These are phyloP conservation scores for Leucosporidium creatinivorum DNA, from an alignment of 768 basidiomycete genomes.

Conservation along the genomic window DNA sequence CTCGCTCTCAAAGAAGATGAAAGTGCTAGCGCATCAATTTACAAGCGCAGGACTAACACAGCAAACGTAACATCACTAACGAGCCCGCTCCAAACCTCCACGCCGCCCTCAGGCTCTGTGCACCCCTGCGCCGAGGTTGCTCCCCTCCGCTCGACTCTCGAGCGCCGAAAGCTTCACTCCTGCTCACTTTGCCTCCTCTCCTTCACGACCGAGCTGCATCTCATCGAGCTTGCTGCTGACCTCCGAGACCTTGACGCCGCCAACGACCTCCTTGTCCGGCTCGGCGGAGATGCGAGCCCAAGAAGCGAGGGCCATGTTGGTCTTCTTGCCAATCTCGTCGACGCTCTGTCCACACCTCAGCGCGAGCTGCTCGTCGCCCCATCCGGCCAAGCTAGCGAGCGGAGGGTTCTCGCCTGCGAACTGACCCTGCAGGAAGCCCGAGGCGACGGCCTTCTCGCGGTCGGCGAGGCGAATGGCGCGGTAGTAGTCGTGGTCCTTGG, in stretches of 20 bases:
- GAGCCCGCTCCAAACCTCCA: too few relatives aligned
- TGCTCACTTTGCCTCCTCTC: too few relatives aligned
- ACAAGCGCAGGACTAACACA: too few relatives aligned
- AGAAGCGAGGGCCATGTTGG: constrained; percentile 36
- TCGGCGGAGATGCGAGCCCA: constrained; percentile 39
- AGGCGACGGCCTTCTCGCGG: constrained; percentile 34
- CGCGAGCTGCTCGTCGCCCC: constrained; percentile 35
- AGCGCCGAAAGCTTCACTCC: too few relatives aligned
- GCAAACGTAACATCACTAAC: too few relatives aligned
- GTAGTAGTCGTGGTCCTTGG: constrained; percentile 35
- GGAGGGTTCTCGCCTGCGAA: constrained; percentile 40
- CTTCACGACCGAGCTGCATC: too few relatives aligned
- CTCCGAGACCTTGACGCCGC: constrained; percentile 31
- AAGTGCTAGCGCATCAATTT: too few relatives aligned
- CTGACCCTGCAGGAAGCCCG: constrained; percentile 40
- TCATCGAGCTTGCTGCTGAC: too few relatives aligned
- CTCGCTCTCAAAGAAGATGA: too few relatives aligned
- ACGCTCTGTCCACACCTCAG: constrained; percentile 39
- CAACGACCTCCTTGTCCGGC: constrained; percentile 39
- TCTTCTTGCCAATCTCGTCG: constrained; percentile 40
- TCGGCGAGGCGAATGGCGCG: constrained; percentile 29
- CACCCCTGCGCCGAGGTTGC: too few relatives aligned
- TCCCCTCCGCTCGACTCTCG: too few relatives aligned
- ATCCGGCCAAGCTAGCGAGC: constrained; percentile 37
- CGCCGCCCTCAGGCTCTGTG: too few relatives aligned